Percentiles rank a stretch among this genome's conserved stretches.
phyloP scores from a whole-genome alignment of 2,329 filamentous ascomycete genomes.

The Macroventuria anomochaeta region DNA sequence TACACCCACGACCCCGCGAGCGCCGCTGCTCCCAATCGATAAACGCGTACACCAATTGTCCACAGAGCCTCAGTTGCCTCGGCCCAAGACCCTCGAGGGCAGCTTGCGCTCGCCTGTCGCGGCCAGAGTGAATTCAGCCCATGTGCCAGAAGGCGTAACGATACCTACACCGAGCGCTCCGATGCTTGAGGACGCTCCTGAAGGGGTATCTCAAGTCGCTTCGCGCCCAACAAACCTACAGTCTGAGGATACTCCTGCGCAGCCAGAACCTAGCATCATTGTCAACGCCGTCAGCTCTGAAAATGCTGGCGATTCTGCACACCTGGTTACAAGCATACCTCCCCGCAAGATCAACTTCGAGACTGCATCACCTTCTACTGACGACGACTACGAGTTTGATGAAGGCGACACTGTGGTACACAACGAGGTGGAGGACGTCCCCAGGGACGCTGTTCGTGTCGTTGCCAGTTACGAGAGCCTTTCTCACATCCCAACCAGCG shows the following conservation, averaged over 20 bases:
- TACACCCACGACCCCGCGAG: background rate
- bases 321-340: background rate
- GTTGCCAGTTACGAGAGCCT: conserved; percentile 10
- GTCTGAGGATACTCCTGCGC: background rate
- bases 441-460: conserved; percentile 1
- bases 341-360: background rate
- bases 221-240: background rate
- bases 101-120: background rate
- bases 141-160: background rate
- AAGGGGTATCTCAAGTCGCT: background rate
- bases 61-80: conserved; percentile 5
- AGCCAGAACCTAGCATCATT: conserved; percentile 3
- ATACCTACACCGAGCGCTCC: background rate
- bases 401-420: conserved; percentile 47
- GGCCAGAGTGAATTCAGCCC: background rate
- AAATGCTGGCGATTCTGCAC: background rate
- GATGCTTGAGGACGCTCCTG: background rate
- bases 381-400: conserved; percentile 43
- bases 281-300: conserved; percentile 1
- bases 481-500: conserved; percentile 1
- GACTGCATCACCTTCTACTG: conserved; percentile 8
- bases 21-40: conserved; percentile 5
- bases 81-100: background rate
- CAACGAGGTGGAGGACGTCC: conserved; percentile 30
- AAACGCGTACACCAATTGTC: conserved; percentile 12